A percentile compares a stretch with the other conserved stretches of the same genome.
Conservation (phyloP, 108 stramenopile genomes). For the Cyclotella kingstonii region DNA sequence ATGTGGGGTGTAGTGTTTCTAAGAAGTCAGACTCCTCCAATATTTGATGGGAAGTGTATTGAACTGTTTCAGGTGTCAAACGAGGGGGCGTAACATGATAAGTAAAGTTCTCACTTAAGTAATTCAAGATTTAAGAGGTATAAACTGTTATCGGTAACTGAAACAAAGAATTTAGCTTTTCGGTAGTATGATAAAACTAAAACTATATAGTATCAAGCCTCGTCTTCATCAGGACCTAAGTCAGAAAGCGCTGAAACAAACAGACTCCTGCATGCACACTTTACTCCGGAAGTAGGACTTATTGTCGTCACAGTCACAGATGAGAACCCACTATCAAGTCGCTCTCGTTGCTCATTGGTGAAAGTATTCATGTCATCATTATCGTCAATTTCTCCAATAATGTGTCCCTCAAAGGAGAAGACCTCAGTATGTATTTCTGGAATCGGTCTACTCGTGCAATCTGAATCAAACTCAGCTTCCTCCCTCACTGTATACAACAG, state of each 20-base stretch:
- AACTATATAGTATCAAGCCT: not conserved
- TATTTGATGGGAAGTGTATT: conserved; percentile 93
- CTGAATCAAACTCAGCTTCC: too few species aligned
- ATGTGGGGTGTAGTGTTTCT: conserved; percentile 99
- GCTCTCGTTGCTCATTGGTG: not conserved
- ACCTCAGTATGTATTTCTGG: too few species aligned
- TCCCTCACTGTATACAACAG: too few species aligned
- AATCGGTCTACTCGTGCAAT: too few species aligned
- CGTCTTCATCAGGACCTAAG: not conserved
- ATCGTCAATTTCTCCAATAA: not conserved
- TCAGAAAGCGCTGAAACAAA: conserved; percentile 14
- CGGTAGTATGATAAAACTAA: too few species aligned
- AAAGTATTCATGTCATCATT: not conserved
- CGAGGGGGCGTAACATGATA: conserved; percentile 46
- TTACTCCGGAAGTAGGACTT: conserved; percentile 1
- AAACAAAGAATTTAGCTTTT: too few species aligned
- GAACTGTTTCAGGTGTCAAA: conserved; percentile 85
- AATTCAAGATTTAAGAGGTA: too few species aligned
- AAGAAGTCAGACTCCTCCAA: conserved; percentile 88
- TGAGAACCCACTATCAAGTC: not conserved
- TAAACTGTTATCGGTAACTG: too few species aligned
- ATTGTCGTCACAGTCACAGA: not conserved
- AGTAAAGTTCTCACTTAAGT: too few species aligned
- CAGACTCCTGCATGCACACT: conserved; percentile 19
- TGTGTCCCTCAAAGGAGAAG: too few species aligned